Evolutionary conservation across 192 early-diverging fungal species (phyloP).

Genomic region (Jimgerdemannia lactiflua): DNA sequence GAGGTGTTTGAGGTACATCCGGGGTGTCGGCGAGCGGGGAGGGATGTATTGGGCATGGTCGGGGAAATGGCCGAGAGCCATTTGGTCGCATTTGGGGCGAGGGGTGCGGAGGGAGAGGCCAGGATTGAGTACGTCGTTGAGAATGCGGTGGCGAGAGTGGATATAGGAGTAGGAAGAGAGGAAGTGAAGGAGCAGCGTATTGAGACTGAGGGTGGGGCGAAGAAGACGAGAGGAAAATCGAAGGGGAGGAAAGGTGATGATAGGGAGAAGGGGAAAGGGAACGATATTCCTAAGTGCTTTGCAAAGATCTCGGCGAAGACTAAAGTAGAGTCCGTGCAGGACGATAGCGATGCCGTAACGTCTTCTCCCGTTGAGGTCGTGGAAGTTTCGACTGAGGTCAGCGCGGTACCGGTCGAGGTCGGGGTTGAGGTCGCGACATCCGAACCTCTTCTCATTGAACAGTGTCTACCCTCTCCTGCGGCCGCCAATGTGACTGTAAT

Average conservation of each 20-base stretch:
- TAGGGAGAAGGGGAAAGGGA: neutral
- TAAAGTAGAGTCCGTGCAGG: neutral
- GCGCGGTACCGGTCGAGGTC: neutral
- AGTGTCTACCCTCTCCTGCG: too few species aligned
- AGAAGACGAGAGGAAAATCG: neutral
- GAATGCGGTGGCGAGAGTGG: neutral
- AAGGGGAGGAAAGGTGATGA: neutral
- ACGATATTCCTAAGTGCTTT: neutral
- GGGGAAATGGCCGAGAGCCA: slow-evolving; percentile 77
- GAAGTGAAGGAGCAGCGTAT: neutral
- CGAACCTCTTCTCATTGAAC: neutral
- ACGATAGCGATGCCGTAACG: neutral
- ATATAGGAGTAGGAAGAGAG: neutral
- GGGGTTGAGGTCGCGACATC: neutral
- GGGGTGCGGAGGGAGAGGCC: neutral
- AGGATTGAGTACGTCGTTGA: too few species aligned
- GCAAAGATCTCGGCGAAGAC: neutral
- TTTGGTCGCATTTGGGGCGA: slow-evolving; percentile 44
- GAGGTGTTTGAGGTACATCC: slow-evolving; percentile 77
- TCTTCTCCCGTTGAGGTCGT: neutral
- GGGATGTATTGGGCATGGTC: slow-evolving; percentile 60
- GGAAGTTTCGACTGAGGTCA: neutral
- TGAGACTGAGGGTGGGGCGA: neutral
- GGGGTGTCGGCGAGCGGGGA: slow-evolving; percentile 62
- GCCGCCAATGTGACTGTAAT: neutral